A percentile compares a stretch with the other conserved stretches of the same genome.
Evolutionary conservation across 2,329 filamentous ascomycete species (phyloP).

Genomic region (Leptographium flavum): DNA sequence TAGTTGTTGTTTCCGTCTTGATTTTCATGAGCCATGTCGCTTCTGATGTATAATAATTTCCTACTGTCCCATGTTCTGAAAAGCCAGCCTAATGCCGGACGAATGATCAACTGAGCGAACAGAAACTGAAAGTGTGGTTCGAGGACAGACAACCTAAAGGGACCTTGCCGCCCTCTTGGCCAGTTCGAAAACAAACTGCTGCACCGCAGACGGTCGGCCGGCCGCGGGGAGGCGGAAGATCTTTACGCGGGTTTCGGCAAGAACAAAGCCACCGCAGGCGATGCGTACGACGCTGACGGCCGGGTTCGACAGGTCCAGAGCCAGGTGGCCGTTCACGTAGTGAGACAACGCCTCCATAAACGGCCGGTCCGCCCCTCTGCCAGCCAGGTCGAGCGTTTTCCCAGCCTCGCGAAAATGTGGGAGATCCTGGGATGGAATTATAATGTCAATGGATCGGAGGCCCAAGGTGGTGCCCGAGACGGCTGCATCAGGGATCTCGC

Average conservation of each 20-base stretch:
- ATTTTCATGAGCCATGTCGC: too few relatives aligned
- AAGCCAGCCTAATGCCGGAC: too few relatives aligned
- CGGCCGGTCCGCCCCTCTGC: constrained; percentile 14
- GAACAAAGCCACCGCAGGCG: constrained; percentile 40
- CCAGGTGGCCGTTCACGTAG: constrained; percentile 38
- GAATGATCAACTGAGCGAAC: too few relatives aligned
- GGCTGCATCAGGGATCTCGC: not conserved
- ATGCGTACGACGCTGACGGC: constrained; percentile 37
- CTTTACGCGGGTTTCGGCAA: constrained; percentile 38
- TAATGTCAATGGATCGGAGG: constrained; percentile 34
- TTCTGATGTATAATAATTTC: too few relatives aligned
- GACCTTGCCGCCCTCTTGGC: not conserved
- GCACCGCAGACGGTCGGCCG: not conserved
- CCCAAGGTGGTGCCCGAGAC: constrained; percentile 14
- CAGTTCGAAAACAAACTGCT: constrained; percentile 4
- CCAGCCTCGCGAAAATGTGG: constrained; percentile 30
- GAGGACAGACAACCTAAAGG: not conserved
- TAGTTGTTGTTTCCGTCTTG: too few relatives aligned
- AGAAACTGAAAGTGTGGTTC: too few relatives aligned
- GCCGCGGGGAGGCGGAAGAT: constrained; percentile 23
- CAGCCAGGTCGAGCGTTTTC: constrained; percentile 9
- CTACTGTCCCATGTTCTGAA: too few relatives aligned
- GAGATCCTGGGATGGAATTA: constrained; percentile 33
- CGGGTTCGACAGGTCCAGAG: constrained; percentile 40
- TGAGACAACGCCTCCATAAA: constrained; percentile 35